Evolutionary conservation across 306 rosid species (phyloP).

Genomic region (Oxytropis ochrocephala): DNA sequence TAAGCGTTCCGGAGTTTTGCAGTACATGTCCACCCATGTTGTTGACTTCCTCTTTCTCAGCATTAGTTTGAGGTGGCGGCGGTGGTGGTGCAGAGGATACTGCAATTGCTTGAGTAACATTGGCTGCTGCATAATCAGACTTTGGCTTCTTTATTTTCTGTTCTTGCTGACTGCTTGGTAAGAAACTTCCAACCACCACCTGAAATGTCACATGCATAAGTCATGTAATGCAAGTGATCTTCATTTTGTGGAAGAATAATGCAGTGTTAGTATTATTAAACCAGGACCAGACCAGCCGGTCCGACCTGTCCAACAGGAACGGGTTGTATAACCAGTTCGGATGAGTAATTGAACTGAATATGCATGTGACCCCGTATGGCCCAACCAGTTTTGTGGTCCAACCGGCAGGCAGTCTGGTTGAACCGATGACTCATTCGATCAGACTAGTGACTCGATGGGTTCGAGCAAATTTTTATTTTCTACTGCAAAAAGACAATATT

Average conservation of each 20-base stretch:
- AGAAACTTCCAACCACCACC: conserved; percentile 87
- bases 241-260: not conserved
- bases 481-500: too few species aligned
- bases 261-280: too few species aligned
- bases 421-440: too few species aligned
- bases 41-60: conserved; percentile 47
- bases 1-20: conserved; percentile 39
- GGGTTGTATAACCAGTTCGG: too few species aligned
- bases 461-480: too few species aligned
- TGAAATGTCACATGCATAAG: conserved; percentile 15
- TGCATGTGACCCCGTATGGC: too few species aligned
- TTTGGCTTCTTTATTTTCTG: conserved; percentile 56
- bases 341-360: too few species aligned
- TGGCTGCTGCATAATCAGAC: conserved; percentile 21
- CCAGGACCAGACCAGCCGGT: too few species aligned
- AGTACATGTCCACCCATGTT: conserved; percentile 37
- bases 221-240: not conserved
- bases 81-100: conserved; percentile 36
- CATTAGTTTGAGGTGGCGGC: conserved; percentile 28
- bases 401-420: too few species aligned
- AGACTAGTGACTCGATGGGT: too few species aligned
- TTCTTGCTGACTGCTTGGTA: conserved; percentile 58
- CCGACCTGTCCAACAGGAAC: too few species aligned
- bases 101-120: conserved; percentile 24
- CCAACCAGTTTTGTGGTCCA: too few species aligned